These are phyloP conservation scores for Diutina catenulata DNA, from an alignment of 1,139 yeast genomes.

Conservation along the genomic window DNA sequence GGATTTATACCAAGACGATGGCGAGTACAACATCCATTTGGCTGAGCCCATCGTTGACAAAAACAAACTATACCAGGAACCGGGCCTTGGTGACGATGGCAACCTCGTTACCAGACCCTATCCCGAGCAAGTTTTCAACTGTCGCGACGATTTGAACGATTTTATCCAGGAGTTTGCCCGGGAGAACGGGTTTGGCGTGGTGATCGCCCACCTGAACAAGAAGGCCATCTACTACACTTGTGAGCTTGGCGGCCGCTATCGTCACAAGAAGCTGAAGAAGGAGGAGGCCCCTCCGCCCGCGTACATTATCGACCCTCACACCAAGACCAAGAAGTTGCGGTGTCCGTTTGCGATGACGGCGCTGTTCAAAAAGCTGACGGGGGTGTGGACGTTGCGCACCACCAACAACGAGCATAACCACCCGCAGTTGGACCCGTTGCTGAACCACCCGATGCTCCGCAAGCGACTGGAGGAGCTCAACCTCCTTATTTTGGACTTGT, in stretches of 20 bases:
- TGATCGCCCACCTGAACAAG: conserved; percentile 46
- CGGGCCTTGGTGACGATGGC: conserved; percentile 36
- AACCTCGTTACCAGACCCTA: conserved; percentile 43
- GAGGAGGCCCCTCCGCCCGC: conserved; percentile 13
- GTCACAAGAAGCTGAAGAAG: conserved; percentile 33
- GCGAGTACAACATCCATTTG: conserved; percentile 36
- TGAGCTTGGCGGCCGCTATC: conserved; percentile 45
- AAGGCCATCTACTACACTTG: conserved; percentile 54
- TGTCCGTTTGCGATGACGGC: conserved; percentile 54
- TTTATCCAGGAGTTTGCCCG: conserved; percentile 46
- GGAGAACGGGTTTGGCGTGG: conserved; percentile 49
- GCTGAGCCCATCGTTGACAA: conserved; percentile 38
- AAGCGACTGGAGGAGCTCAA: conserved; percentile 44
- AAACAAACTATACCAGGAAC: conserved; percentile 35
- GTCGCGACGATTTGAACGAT: conserved; percentile 39
- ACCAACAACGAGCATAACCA: conserved; percentile 50
- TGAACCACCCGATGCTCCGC: conserved; percentile 47
- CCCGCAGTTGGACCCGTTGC: conserved; percentile 44
- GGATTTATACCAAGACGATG: conserved; percentile 21
- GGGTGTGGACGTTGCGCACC: conserved; percentile 42
- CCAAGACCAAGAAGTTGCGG: conserved; percentile 40
- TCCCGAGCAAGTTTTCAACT: conserved; percentile 41
- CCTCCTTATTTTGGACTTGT: conserved; percentile 38
- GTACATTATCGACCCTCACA: conserved; percentile 13
- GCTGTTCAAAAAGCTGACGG: conserved; percentile 34